Base-by-base conservation (phyloP, 164 flowering plant genomes). In the Magnolia officinalis region DNA sequence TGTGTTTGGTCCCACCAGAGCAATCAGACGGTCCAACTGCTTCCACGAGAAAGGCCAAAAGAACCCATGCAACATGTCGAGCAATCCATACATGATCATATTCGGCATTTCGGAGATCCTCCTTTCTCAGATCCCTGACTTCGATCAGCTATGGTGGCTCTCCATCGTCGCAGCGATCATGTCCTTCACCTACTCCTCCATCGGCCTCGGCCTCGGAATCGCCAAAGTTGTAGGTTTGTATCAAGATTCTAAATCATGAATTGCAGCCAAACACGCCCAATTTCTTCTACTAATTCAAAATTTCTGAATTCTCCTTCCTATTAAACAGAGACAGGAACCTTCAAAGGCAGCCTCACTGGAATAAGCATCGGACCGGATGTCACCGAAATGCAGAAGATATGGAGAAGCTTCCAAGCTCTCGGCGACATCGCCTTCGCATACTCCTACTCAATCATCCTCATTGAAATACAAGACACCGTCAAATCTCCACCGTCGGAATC, bases 351-450 rank as follows among this genome's bases (percentile, higher is more conserved):
- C 72, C 78, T 89, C 21, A 89, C 94, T 1, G 92, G 90, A n/a
- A 81, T 90, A 23, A 89, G 88, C 80, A 61, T 89, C 10, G 89
- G 88, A 18, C 58, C 82, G 0, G 45, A 37, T 0, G 86, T 89
- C 11, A 82, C 89, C 2, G 76, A 85, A 74, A 81, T 89, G 9
- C 85, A 85, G 50, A 89, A 90, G 77, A 80, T 87, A 64, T 90
- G 91, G 94, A 81, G 90, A 72, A 89, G 86, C 79, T 90, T 90
- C 81, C 91, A 89, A 81, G 91, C 94, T 16, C 86, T 90, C 0
- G 94, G 94, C 26, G 84, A 89, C 79, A 90, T 90, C 6, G 94
- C 94, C 37, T 90, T 89, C 50, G 94, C 94, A 18, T 90, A 90
- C 81, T 88, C 91, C 5, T 90, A 80, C 73, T 89, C 94, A 0